phyloP scores from a whole-genome alignment of 768 basidiomycete species.

The Amanita pseudoporphyria region DNA sequence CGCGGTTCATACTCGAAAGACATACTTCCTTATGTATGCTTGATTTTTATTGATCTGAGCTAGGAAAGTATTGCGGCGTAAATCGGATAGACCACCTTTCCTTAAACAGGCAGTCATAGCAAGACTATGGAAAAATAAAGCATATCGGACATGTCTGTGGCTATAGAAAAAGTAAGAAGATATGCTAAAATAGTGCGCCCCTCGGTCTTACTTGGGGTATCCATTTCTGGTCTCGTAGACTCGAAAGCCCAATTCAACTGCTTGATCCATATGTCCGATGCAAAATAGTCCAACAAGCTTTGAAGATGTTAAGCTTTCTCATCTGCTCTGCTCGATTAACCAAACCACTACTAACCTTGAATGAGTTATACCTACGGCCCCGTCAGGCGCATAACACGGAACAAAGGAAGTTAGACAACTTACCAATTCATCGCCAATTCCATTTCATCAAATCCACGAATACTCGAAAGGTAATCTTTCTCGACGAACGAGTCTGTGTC shows the following conservation, averaged over 20 bases:
- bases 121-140: conserved; percentile 61
- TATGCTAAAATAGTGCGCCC: background rate
- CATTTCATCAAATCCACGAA: conserved; percentile 36
- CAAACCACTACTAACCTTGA: conserved; percentile 33
- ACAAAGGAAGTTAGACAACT: conserved; percentile 9
- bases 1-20: background rate
- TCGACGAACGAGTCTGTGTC: conserved; percentile 55
- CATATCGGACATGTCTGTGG: conserved; percentile 61
- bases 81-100: conserved; percentile 26
- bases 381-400: background rate
- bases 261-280: conserved; percentile 47
- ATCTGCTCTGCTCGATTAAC: background rate
- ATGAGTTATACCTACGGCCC: conserved; percentile 47
- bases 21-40: conserved; percentile 47
- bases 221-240: conserved; percentile 47
- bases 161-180: conserved; percentile 20
- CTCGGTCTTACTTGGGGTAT: conserved; percentile 49
- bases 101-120: conserved; percentile 55
- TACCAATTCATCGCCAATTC: conserved; percentile 54
- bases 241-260: conserved; percentile 52
- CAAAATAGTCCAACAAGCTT: conserved; percentile 59
- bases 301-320: background rate
- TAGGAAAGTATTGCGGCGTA: conserved; percentile 32
- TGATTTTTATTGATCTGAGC: conserved; percentile 55
- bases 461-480: conserved; percentile 35